phyloP scores from a whole-genome alignment of 2,329 filamentous ascomycete species.

The Botrytis sinoallii region DNA sequence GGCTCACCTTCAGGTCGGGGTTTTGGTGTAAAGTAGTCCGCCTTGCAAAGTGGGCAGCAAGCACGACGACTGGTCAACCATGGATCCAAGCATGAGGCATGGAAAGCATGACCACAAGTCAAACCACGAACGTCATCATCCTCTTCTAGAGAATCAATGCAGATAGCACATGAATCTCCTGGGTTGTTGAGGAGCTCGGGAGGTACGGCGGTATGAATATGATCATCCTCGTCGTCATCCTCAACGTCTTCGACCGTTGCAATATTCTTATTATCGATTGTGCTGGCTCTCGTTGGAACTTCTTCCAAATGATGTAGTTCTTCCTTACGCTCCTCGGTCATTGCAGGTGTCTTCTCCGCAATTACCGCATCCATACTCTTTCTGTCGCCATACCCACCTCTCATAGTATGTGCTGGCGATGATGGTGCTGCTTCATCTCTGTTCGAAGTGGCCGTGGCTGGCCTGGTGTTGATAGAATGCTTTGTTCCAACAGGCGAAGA shows the following conservation, averaged over 20 bases:
- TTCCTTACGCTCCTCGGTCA: constrained; percentile 28
- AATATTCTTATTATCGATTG: constrained; percentile 41
- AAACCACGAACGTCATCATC: constrained; percentile 93
- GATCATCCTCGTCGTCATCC: constrained; percentile 71
- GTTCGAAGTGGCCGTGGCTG: constrained; percentile 29
- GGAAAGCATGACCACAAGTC: constrained; percentile 96
- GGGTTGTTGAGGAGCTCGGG: constrained; percentile 77
- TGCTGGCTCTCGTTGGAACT: constrained; percentile 34
- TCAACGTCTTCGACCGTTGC: constrained; percentile 47
- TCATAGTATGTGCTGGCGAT: constrained; percentile 21
- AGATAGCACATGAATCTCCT: constrained; percentile 94
- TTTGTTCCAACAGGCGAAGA: constrained; percentile 37
- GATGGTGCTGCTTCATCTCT: constrained; percentile 21
- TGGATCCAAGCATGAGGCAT: constrained; percentile 90
- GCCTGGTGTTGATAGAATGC: constrained; percentile 38
- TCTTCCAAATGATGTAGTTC: constrained; percentile 31
- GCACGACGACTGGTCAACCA: constrained; percentile 93
- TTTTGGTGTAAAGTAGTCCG: constrained; percentile 95
- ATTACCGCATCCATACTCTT: constrained; percentile 25
- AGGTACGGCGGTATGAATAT: constrained; percentile 77
- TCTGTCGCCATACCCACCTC: constrained; percentile 20
- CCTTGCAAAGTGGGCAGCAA: constrained; percentile 96
- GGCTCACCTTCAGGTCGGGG: constrained; percentile 56
- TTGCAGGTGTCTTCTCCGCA: constrained; percentile 25
- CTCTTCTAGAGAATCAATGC: constrained; percentile 89